Percentiles rank a stretch among this genome's conserved stretches.
Conservation (phyloP, 306 rosid genomes). For the Delonix regia region DNA sequence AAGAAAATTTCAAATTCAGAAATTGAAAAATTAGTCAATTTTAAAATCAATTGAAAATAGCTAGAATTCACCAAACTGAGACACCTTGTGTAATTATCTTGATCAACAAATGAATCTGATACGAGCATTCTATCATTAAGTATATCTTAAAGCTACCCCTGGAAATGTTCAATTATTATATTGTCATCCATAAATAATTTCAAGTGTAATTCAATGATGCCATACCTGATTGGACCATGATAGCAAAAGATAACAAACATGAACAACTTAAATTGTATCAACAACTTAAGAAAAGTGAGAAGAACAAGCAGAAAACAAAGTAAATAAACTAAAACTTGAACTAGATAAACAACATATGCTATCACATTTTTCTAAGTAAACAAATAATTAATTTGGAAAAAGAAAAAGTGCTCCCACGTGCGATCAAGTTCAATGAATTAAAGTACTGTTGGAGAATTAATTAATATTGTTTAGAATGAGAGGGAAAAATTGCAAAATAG, state of each 20-base stretch:
- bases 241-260: no score
- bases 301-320: no score
- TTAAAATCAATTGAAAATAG: conserved; percentile 2
- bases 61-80: conserved; percentile 18
- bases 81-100: conserved; percentile 1
- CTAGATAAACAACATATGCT: no score
- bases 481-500: neutral
- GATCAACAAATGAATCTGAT: conserved; percentile 13
- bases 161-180: conserved; percentile 6
- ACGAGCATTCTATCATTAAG: conserved; percentile 20
- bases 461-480: neutral
- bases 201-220: conserved; percentile 18
- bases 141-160: conserved; percentile 27
- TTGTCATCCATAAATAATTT: conserved; percentile 11
- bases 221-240: conserved; percentile 99
- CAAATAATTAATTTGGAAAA: neutral
- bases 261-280: no score
- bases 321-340: no score
- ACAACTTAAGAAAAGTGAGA: no score
- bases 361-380: neutral
- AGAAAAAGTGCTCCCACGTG: no score
- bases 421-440: no score
- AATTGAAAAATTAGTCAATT: conserved; percentile 16
- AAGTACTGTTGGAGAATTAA: no score
- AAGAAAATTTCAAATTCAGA: conserved; percentile 20